Evolutionary conservation across 2,329 filamentous ascomycete species (phyloP).

Genomic region (Sclerotinia trifoliorum): DNA sequence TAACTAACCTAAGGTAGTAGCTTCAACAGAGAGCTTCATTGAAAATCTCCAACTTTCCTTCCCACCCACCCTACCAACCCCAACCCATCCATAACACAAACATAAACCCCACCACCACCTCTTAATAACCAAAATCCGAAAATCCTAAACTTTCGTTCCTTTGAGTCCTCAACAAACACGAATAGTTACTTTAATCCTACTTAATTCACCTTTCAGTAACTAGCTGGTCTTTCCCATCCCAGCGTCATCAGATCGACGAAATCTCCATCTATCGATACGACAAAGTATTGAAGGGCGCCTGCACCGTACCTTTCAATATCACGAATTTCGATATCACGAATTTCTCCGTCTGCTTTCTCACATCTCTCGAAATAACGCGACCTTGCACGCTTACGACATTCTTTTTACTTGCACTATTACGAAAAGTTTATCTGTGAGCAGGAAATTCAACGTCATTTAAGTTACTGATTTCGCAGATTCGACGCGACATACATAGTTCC

Average conservation of each 20-base stretch:
- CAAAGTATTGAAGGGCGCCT: conserved; percentile 38
- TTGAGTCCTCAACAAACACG: neutral
- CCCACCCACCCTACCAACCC: neutral
- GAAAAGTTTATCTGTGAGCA: conserved; percentile 21
- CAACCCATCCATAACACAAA: neutral
- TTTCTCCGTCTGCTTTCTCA: conserved; percentile 21
- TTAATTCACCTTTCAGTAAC: conserved; percentile 22
- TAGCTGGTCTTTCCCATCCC: conserved; percentile 28
- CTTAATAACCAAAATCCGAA: neutral
- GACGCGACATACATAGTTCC: conserved; percentile 24
- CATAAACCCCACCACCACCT: neutral
- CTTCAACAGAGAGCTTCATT: neutral
- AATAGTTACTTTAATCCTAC: conserved; percentile 4
- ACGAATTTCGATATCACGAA: conserved; percentile 30
- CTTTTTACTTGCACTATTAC: conserved; percentile 1
- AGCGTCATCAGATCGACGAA: conserved; percentile 23
- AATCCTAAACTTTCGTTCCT: conserved; percentile 14
- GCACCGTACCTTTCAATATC: conserved; percentile 39
- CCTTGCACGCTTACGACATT: conserved; percentile 17
- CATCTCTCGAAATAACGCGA: conserved; percentile 15
- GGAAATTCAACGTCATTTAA: conserved; percentile 9
- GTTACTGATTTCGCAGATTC: conserved; percentile 25
- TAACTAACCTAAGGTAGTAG: neutral
- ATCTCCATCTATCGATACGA: conserved; percentile 12
- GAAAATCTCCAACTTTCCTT: conserved; percentile 2